phyloP scores from a whole-genome alignment of 2,329 filamentous ascomycete species.

The Helminthosporium solani region DNA sequence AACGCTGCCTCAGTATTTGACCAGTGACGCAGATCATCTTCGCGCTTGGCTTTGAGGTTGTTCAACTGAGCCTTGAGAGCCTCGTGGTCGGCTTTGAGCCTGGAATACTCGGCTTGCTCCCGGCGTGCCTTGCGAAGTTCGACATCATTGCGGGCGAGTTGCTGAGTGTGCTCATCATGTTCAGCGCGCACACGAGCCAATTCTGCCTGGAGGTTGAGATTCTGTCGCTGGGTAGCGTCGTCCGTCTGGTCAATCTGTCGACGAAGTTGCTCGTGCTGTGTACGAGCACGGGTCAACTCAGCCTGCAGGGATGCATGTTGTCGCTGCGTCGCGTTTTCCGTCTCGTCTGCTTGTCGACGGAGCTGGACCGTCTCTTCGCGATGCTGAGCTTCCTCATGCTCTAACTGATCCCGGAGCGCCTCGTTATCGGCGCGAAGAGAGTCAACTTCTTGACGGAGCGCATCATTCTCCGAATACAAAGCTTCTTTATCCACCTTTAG shows the following conservation, averaged over 20 bases:
- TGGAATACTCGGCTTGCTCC: constrained; percentile 44
- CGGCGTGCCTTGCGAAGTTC: constrained; percentile 39
- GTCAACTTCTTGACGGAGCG: constrained; percentile 41
- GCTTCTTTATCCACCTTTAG: constrained; percentile 49
- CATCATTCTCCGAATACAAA: constrained; percentile 37
- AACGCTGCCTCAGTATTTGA: constrained; percentile 33
- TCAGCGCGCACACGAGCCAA: constrained; percentile 34
- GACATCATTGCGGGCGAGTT: constrained; percentile 33
- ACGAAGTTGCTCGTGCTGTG: constrained; percentile 36
- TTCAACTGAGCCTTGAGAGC: constrained; percentile 71
- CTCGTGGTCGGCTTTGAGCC: constrained; percentile 70
- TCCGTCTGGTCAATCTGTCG: constrained; percentile 36
- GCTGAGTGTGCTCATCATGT: constrained; percentile 40
- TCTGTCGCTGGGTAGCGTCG: constrained; percentile 36
- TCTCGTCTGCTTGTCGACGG: constrained; percentile 34
- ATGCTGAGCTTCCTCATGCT: constrained; percentile 34
- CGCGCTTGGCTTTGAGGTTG: constrained; percentile 70
- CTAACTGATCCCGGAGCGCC: constrained; percentile 34
- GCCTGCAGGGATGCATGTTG: constrained; percentile 38
- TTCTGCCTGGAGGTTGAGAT: constrained; percentile 36
- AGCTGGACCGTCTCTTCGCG: constrained; percentile 39
- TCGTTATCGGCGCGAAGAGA: constrained; percentile 37
- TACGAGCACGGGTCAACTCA: constrained; percentile 33
- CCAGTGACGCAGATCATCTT: constrained; percentile 48
- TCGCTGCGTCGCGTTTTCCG: constrained; percentile 35